These are phyloP conservation scores for Periconia sp. DNA, from an alignment of 2,329 filamentous ascomycete genomes.

Conservation along the genomic window DNA sequence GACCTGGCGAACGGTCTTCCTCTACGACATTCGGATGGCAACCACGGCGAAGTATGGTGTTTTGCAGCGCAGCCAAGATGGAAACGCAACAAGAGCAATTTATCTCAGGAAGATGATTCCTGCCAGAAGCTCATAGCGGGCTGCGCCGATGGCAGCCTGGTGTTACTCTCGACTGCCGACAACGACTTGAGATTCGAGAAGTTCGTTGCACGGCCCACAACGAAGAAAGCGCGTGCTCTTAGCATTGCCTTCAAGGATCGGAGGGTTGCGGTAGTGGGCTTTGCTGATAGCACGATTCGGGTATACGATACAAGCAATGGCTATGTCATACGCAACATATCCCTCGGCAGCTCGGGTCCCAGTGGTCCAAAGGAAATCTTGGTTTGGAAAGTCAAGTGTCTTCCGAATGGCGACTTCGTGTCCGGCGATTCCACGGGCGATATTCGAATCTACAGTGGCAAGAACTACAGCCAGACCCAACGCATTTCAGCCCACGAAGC, in stretches of 20 bases:
- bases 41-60: conserved; percentile 97
- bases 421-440: conserved; percentile 96
- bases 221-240: conserved; percentile 86
- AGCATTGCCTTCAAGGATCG: conserved; percentile 90
- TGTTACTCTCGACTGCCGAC: conserved; percentile 85
- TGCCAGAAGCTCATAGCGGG: conserved; percentile 77
- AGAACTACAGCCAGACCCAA: conserved; percentile 87
- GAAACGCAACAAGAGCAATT: conserved; percentile 36
- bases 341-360: conserved; percentile 76
- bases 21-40: conserved; percentile 83
- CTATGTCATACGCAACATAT: conserved; percentile 78
- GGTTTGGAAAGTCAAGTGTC: conserved; percentile 90
- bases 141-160: conserved; percentile 88
- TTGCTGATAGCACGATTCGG: conserved; percentile 94
- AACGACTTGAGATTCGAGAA: conserved; percentile 81
- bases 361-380: conserved; percentile 85
- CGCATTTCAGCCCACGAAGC: conserved; percentile 86
- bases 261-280: conserved; percentile 83
- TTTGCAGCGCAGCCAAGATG: conserved; percentile 80
- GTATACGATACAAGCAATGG: conserved; percentile 86
- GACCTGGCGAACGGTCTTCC: conserved; percentile 80
- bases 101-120: conserved; percentile 26
- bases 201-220: conserved; percentile 75
- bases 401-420: conserved; percentile 87
- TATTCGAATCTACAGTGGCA: conserved; percentile 90